Evolutionary conservation across 768 basidiomycete species (phyloP), one percentile per base, ranked within the genome.

Genomic region (Leccinellum rugosiceps): DNA sequence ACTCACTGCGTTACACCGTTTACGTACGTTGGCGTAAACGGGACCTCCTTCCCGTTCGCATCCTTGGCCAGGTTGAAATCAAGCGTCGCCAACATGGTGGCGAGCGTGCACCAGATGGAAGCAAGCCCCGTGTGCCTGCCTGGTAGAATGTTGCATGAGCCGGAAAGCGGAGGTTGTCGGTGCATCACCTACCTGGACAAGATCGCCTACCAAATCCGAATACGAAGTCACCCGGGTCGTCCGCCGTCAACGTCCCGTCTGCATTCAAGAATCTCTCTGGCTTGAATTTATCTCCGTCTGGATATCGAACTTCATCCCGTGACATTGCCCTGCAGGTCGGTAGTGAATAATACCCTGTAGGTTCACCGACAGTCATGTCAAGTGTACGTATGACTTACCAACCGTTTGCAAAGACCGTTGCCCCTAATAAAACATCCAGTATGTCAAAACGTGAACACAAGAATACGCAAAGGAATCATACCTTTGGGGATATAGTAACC

Each of bases 401-500:
- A 28, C 26, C 15, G 32, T 57, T 57, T 30, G 14, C 44, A 4
- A 51, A 15, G 43, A 57, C 34, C 2, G 9, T 50, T n/a, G 56
- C 56, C 9, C 56, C 56, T 57, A 28, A 25, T 31, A 21, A 1
- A 26, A 0, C 8, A 4, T 26, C 26, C 21, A 46, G 14, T 2
- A 21, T 19, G 13, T 46, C 3, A 26, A 47, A 17, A 25, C 17
- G 17, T 43, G 41, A 19, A 19, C 0, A 11, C 30, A 3, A 46
- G 15, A 25, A 47, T 28, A 47, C 26, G 6, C 26, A 26, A 0
- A 15, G 15, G 26, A 26, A 25, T 0, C 46, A 6, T n/a, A 41
- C 82, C 83, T 56, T 74, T 74, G 5, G 83, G 83, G 38, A 85
- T 84, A 6, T 79, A 65, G 56, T 79, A 80, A 15, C 75, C 73